These are phyloP conservation scores for Petunia axillaris DNA, from an alignment of 257 asterid genomes.

Conservation along the genomic window DNA sequence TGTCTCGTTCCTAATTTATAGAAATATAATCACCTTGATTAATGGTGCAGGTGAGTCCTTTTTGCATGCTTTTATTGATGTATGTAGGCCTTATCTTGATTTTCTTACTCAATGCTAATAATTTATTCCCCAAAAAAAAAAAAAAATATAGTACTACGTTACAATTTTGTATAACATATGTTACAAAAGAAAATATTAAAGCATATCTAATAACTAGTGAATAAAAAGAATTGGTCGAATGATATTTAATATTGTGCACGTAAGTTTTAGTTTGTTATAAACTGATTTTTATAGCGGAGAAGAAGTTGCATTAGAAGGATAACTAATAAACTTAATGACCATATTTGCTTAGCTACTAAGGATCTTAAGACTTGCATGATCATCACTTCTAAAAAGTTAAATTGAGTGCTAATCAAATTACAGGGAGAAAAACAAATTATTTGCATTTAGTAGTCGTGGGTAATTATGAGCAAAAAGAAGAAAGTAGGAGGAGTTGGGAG, in stretches of 20 bases:
- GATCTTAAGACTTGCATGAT: not conserved
- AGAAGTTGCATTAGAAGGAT: not conserved
- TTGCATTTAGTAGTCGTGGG: slow-evolving; percentile 19
- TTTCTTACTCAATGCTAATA: too few species aligned
- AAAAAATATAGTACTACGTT: too few species aligned
- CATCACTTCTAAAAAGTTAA: not conserved
- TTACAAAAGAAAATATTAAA: too few species aligned
- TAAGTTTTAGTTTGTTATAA: not conserved
- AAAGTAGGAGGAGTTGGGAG: not conserved
- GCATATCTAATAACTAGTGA: not conserved
- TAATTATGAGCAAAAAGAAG: not conserved
- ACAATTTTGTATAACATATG: too few species aligned
- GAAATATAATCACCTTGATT: too few species aligned
- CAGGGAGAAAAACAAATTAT: not conserved
- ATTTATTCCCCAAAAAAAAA: too few species aligned
- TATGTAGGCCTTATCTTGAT: too few species aligned
- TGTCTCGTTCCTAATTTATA: too few species aligned
- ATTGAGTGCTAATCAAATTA: not conserved
- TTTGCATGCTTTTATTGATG: too few species aligned
- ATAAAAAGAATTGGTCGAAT: not conserved
- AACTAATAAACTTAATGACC: not conserved
- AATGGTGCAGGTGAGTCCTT: too few species aligned
- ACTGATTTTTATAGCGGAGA: not conserved
- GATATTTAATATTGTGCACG: not conserved
- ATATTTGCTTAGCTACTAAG: slow-evolving; percentile 4